These are phyloP conservation scores for Talaromyces pinophilus DNA, from an alignment of 2,329 filamentous ascomycete species.

Conservation along the genomic window DNA sequence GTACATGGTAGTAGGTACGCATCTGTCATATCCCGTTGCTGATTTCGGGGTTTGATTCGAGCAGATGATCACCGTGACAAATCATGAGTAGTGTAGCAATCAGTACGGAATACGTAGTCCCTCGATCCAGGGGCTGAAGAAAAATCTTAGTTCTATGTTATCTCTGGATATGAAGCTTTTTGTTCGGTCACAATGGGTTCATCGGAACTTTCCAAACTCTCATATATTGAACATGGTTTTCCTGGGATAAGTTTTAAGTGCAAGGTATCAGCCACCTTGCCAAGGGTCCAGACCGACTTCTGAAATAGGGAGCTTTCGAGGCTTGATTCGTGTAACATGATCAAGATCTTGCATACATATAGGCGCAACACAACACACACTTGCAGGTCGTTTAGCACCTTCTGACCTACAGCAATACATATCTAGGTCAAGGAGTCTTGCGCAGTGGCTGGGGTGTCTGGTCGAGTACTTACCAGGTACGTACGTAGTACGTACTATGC, in stretches of 20 bases:
- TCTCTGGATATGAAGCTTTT: not conserved
- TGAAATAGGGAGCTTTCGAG: not conserved
- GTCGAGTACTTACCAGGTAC: not conserved
- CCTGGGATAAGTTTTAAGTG: not conserved
- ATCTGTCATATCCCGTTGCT: not conserved
- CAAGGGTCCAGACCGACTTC: slow-evolving; percentile 15
- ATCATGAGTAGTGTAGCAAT: not conserved
- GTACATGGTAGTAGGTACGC: not conserved
- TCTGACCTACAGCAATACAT: not conserved
- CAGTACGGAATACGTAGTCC: not conserved
- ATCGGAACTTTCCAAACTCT: not conserved
- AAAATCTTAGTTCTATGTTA: not conserved
- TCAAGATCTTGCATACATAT: slow-evolving; percentile 17
- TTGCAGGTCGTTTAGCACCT: not conserved
- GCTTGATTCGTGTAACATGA: slow-evolving; percentile 5
- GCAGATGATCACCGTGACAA: not conserved
- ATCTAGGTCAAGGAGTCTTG: not conserved
- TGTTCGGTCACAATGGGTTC: not conserved
- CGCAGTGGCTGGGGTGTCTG: not conserved
- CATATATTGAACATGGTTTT: not conserved
- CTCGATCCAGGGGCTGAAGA: not conserved
- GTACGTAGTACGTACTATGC: not conserved
- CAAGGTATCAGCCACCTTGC: not conserved
- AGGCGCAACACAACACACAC: slow-evolving; percentile 4
- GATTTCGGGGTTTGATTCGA: not conserved